These are phyloP conservation scores for Trichoderma arundinaceum DNA, from an alignment of 2,329 filamentous ascomycete genomes.

Conservation along the genomic window DNA sequence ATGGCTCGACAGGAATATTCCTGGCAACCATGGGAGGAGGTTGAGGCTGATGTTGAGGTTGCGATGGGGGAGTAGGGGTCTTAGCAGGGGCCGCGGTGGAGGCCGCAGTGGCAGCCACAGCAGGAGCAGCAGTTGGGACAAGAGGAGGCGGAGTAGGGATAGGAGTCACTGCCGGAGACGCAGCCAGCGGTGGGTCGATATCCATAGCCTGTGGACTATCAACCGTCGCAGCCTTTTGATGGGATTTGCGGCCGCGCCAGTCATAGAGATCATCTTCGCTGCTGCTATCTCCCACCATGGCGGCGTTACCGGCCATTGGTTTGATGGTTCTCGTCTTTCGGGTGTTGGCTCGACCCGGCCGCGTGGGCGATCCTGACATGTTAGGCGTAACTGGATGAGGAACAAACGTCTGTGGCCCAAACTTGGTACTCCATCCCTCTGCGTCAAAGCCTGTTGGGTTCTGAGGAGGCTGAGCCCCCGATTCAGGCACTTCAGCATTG, in stretches of 20 bases:
- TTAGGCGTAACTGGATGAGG: conserved; percentile 48
- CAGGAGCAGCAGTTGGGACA: not conserved
- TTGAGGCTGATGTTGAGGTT: conserved; percentile 31
- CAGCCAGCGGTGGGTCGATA: conserved; percentile 60
- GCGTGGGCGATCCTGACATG: conserved; percentile 52
- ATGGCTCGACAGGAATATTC: conserved; percentile 64
- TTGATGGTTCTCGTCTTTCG: conserved; percentile 67
- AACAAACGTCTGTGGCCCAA: conserved; percentile 61
- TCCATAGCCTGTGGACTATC: conserved; percentile 68
- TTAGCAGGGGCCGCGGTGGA: not conserved
- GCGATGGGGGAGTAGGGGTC: conserved; percentile 36
- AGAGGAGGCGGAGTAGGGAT: conserved; percentile 15
- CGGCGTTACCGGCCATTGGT: conserved; percentile 52
- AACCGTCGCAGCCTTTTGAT: conserved; percentile 39
- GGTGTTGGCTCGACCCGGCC: conserved; percentile 52
- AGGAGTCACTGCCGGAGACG: not conserved
- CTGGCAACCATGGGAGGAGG: conserved; percentile 45
- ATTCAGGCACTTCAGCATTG: conserved; percentile 35
- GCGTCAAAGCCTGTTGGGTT: conserved; percentile 53
- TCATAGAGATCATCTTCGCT: conserved; percentile 50
- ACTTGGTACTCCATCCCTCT: conserved; percentile 60
- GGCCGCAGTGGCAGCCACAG: not conserved
- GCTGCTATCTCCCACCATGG: conserved; percentile 55
- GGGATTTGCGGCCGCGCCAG: conserved; percentile 45
- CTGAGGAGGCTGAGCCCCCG: conserved; percentile 35